Base-by-base conservation (phyloP, 1,284 basidiomycete genomes). In the Bondarzewia mesenterica region DNA sequence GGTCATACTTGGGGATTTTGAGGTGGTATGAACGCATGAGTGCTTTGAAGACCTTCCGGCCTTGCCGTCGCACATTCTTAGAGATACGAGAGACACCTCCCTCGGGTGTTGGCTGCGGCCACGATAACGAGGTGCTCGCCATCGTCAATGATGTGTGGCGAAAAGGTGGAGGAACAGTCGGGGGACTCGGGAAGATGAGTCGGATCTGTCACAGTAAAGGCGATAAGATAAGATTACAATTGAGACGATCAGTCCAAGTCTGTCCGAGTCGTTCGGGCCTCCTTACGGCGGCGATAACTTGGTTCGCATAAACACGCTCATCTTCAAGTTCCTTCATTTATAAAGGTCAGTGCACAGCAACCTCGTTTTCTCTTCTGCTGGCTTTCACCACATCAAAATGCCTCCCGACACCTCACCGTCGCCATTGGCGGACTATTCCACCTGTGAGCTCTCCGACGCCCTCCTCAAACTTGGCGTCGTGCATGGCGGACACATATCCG, bases 381-480 rank as follows among this genome's bases (percentile, higher is more conserved):
- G 26, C 16, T 1, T 20, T 35, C 5, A 36, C 29, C 7, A n/a
- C n/a, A n/a, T n/a, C n/a, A 14, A 20, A n/a, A 52, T 52, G 45
- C 44, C 42, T 16, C 29, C 27, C 44, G 38, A 50, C 14, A 22
- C 42, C 16, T 23, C 25, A 15, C 47, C 57, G 18, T 66, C 65
- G 27, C 52, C 60, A n/a, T 70, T 81, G 21, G 57, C 65, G 27
- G 58, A 60, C 8, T 81, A 78, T 59, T 82, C 87, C 6, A 75
- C 85, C 35, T 89, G 87, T 67, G 86, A 96, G 73, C 73, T 97
- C 16, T 93, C 93, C 1, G 94, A 97, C 64, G 91, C 92, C 1
- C 78, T 97, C 59, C 72, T 94, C 59, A 94, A 92, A 64, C 81
- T 97, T 29, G 82, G 83, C 12, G 61, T 80, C 5, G 70, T 77